A percentile compares a stretch with the other conserved stretches of the same genome.
These are phyloP conservation scores for Orychophragmus violaceus DNA, from an alignment of 345 rosid species.

Conservation along the genomic window DNA sequence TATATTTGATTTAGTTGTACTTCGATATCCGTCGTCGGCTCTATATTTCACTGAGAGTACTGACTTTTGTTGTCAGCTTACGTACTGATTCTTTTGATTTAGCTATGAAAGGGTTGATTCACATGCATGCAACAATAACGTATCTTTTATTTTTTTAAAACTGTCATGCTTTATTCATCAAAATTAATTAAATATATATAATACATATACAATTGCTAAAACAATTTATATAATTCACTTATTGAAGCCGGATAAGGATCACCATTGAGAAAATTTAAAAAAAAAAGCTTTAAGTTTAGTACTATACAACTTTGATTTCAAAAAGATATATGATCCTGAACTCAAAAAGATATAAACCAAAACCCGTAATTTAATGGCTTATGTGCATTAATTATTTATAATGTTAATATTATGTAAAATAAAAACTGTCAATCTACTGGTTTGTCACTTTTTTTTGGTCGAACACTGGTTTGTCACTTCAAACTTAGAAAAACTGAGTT, in stretches of 20 bases:
- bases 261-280: background rate
- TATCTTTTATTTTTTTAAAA: no score
- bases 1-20: constrained; percentile 9
- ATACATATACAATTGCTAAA: background rate
- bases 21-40: background rate
- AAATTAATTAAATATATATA: background rate
- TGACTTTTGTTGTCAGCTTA: background rate
- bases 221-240: background rate
- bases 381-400: background rate
- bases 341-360: background rate
- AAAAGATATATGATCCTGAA: background rate
- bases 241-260: background rate
- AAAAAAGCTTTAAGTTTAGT: background rate
- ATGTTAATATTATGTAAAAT: background rate
- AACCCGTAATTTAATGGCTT: background rate
- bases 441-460: background rate
- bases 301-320: background rate
- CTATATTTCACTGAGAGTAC: background rate
- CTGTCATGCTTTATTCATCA: background rate
- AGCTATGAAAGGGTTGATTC: background rate
- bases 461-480: background rate
- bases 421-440: background rate
- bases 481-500: background rate
- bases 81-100: background rate
- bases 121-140: constrained; percentile 10